Conservation (phyloP, 257 asterid genomes). For the Galeopsis tetrahit region DNA sequence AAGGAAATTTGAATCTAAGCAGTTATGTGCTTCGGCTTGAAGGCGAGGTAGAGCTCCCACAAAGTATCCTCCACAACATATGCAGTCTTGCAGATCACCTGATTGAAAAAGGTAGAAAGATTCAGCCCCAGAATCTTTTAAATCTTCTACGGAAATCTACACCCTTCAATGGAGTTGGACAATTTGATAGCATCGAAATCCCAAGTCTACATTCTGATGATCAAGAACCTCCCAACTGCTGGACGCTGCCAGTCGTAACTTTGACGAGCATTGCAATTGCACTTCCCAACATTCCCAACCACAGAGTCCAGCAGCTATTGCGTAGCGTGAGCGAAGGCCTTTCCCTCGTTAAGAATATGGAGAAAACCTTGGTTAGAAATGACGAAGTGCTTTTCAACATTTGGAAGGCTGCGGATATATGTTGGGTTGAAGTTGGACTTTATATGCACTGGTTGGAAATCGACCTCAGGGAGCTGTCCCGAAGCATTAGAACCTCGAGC, state of each 20-base stretch:
- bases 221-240: slow-evolving; percentile 18
- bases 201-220: slow-evolving; percentile 18
- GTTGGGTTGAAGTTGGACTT: slow-evolving; percentile 11
- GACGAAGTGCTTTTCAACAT: not conserved
- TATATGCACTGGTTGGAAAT: slow-evolving; percentile 18
- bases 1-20: not conserved
- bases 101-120: slow-evolving; percentile 27
- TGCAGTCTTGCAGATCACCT: slow-evolving; percentile 14
- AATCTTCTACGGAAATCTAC: slow-evolving; percentile 1
- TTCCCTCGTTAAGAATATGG: not conserved
- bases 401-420: not conserved
- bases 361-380: not conserved
- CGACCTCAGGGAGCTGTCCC: not conserved
- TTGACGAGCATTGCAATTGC: slow-evolving; percentile 5
- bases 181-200: slow-evolving; percentile 18
- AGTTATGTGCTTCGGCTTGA: slow-evolving; percentile 7
- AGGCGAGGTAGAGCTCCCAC: not conserved
- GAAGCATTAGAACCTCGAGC: not conserved
- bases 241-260: not conserved
- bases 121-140: slow-evolving; percentile 27
- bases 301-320: not conserved
- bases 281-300: not conserved
- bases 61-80: slow-evolving; percentile 14
- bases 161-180: slow-evolving; percentile 31
- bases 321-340: slow-evolving; percentile 38